These are phyloP conservation scores for Eleusine indica DNA, from an alignment of 176 grass and related monocot species.

Conservation along the genomic window DNA sequence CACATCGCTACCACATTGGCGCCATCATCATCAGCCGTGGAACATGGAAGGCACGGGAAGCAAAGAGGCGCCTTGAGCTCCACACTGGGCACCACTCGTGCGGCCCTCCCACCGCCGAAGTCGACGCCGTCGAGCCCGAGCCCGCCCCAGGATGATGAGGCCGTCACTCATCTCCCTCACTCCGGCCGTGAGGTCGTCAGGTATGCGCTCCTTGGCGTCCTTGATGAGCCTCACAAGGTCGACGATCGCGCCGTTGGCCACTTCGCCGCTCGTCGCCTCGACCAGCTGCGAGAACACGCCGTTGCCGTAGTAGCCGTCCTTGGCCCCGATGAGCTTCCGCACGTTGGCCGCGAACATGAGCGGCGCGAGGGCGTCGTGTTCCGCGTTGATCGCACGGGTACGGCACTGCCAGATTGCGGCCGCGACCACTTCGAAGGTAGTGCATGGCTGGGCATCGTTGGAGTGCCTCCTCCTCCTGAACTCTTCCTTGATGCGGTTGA, in stretches of 20 bases:
- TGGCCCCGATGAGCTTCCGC: conserved; percentile 18
- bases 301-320: conserved; percentile 43
- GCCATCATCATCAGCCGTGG: not conserved
- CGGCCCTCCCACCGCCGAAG: conserved; percentile 20
- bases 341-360: conserved; percentile 34
- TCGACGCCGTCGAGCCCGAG: not conserved
- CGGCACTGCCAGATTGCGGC: conserved; percentile 39
- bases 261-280: not conserved
- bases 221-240: conserved; percentile 37
- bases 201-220: conserved; percentile 29
- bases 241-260: not conserved
- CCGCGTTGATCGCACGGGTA: not conserved
- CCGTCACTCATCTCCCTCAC: not conserved
- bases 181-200: not conserved
- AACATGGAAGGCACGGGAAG: not conserved
- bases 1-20: not conserved
- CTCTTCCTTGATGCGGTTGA: conserved; percentile 24
- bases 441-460: not conserved
- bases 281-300: conserved; percentile 17
- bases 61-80: not conserved
- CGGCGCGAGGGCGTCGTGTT: not conserved
- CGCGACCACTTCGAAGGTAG: conserved; percentile 37
- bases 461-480: not conserved
- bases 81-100: not conserved
- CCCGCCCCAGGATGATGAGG: not conserved